Conservation (phyloP, 179 eudicot species). For the Amaranthus tricolor region DNA sequence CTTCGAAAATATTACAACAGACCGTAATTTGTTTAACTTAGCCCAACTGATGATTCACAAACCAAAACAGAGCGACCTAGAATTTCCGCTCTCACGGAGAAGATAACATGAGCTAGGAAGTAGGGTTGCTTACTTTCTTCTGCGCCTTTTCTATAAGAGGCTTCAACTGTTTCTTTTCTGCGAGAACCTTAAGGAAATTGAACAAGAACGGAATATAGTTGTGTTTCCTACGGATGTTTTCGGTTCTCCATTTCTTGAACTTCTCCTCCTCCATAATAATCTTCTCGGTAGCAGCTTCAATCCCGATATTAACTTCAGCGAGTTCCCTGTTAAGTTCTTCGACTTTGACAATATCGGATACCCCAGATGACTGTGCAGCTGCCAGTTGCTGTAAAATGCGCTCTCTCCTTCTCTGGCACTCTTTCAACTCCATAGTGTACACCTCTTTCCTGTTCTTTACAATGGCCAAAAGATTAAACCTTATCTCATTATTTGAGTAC, state of each 20-base stretch:
- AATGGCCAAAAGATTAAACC: constrained; percentile 83
- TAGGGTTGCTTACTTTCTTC: constrained; percentile 58
- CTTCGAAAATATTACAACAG: too few relatives aligned
- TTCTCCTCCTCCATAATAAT: constrained; percentile 95
- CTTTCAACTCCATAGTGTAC: constrained; percentile 88
- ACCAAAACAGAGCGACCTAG: background rate
- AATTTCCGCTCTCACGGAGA: background rate
- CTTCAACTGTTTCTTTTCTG: constrained; percentile 96
- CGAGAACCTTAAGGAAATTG: constrained; percentile 90
- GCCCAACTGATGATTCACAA: constrained; percentile 7
- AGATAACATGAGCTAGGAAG: constrained; percentile 26
- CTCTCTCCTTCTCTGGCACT: constrained; percentile 82
- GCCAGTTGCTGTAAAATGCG: constrained; percentile 71
- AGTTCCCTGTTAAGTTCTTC: constrained; percentile 62
- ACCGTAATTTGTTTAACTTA: too few relatives aligned
- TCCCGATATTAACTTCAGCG: constrained; percentile 74
- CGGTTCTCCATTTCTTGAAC: constrained; percentile 94
- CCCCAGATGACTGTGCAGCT: constrained; percentile 48
- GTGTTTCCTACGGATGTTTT: constrained; percentile 84
- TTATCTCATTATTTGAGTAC: constrained; percentile 79
- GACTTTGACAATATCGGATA: constrained; percentile 43
- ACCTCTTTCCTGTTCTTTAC: constrained; percentile 91
- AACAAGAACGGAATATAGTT: constrained; percentile 93
- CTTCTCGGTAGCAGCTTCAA: constrained; percentile 87
- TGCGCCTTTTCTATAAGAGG: constrained; percentile 92